Evolutionary conservation across 179 eudicot species (phyloP).

Genomic region (Gypsophila paniculata): DNA sequence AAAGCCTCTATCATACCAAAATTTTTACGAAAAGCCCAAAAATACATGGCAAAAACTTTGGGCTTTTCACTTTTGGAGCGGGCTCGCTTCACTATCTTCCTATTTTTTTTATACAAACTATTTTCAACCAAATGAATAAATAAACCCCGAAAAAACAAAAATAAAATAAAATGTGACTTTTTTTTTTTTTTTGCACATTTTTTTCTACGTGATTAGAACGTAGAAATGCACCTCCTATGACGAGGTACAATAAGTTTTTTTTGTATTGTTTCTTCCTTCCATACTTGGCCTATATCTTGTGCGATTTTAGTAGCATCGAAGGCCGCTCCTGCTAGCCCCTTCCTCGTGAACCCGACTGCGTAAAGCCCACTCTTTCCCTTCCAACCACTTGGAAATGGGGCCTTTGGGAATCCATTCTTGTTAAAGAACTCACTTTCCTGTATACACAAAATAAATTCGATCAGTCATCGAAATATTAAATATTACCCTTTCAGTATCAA

Average conservation of each 20-base stretch:
- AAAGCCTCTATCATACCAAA: conserved; percentile 59
- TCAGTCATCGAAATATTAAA: conserved; percentile 9
- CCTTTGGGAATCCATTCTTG: conserved; percentile 67
- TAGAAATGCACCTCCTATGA: conserved; percentile 78
- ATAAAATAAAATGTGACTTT: not conserved
- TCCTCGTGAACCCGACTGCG: conserved; percentile 85
- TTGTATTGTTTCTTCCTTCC: conserved; percentile 58
- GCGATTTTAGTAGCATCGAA: conserved; percentile 69
- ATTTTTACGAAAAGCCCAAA: conserved; percentile 31
- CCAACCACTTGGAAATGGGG: conserved; percentile 80
- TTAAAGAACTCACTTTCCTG: conserved; percentile 82
- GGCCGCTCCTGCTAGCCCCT: conserved; percentile 82
- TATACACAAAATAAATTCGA: conserved; percentile 8
- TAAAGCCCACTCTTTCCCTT: conserved; percentile 78
- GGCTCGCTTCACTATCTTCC: conserved; percentile 40
- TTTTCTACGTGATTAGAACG: conserved; percentile 37
- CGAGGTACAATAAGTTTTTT: conserved; percentile 58
- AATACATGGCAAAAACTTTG: conserved; percentile 41
- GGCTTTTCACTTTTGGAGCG: conserved; percentile 52
- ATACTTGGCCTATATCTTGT: conserved; percentile 56
- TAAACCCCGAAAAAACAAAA: not conserved
- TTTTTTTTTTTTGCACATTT: not conserved
- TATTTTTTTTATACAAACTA: conserved; percentile 16
- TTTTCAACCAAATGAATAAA: conserved; percentile 11
- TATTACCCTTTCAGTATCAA: not conserved